Evolutionary conservation across 2,329 filamentous ascomycete genomes (phyloP), one percentile per base, ranked within the genome.

Genomic region (Aschersonia sp.): DNA sequence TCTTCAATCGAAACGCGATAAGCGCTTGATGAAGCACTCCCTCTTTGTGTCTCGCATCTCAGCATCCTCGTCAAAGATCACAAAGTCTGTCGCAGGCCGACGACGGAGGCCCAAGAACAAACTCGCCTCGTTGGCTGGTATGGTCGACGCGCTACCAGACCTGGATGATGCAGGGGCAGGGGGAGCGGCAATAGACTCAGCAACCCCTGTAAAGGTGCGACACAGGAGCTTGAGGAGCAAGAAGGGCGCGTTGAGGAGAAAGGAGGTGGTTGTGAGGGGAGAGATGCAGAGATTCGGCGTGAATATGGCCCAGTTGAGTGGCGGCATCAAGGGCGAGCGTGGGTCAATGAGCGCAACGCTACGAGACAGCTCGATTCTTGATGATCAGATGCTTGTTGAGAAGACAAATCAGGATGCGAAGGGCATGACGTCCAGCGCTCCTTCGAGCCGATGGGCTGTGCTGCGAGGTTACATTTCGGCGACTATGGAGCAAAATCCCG

Each of bases 401-500:
- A 20, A 20, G 20, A 20, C 20, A 20, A 38, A 38, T 38, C 35
- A 7, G 35, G 12, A 38, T 38, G 35, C 35, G 6, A 12, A 7
- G 6, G 35, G 6, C 35, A 38, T 38, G 6, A 7, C 40, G 9
- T 49, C 51, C 28, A 40, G 41, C 1, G 47, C 32, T 0, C 53
- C 48, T 4, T 67, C 75, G 7, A 78, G 73, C 57, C 71, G 85
- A 48, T 96, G 88, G 84, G 84, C 84, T 31, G 87, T 88, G 12
- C 62, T 97, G 63, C 78, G 89, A 56, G 80, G 73, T 7, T 94
- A 91, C 60, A 94, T 96, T 46, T 83, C 85, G 2, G 75, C 82
- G 42, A 96, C 87, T 1, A 87, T 95, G 81, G 87, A 95, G 67
- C 84, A 87, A 64, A 91, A 91, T 56, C 79, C 84, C 10, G 85